Conservation (phyloP, 768 basidiomycete species). For the Phylloporus sp. region DNA sequence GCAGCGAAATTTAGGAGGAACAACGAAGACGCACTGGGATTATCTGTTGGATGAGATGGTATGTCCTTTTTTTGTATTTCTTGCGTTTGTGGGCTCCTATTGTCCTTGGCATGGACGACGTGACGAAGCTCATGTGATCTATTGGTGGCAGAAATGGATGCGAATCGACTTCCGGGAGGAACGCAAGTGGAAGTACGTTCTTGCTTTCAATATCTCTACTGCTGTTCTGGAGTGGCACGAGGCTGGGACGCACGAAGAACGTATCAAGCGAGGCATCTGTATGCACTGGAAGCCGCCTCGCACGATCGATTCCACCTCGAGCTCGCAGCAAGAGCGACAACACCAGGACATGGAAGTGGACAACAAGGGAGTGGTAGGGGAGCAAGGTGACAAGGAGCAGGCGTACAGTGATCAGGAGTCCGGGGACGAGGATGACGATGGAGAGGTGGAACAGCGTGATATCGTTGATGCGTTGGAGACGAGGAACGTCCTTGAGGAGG, state of each 20-base stretch:
- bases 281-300: slow-evolving; percentile 58
- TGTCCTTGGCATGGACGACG: not conserved
- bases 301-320: slow-evolving; percentile 20
- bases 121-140: slow-evolving; percentile 8
- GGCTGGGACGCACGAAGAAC: slow-evolving; percentile 59
- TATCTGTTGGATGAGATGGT: slow-evolving; percentile 97
- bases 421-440: slow-evolving; percentile 57
- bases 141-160: slow-evolving; percentile 83
- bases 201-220: slow-evolving; percentile 79
- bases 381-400: slow-evolving; percentile 22
- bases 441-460: slow-evolving; percentile 50
- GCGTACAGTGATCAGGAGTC: slow-evolving; percentile 38
- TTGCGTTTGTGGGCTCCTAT: not conserved
- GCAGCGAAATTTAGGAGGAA: slow-evolving; percentile 71
- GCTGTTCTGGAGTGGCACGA: slow-evolving; percentile 88
- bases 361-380: slow-evolving; percentile 11
- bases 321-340: slow-evolving; percentile 31
- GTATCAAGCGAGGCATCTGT: slow-evolving; percentile 62
- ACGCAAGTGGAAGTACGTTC: slow-evolving; percentile 82
- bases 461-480: slow-evolving; percentile 62
- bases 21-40: slow-evolving; percentile 89
- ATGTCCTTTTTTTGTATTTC: slow-evolving; percentile 21
- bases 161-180: slow-evolving; percentile 94
- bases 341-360: slow-evolving; percentile 33
- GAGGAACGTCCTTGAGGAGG: slow-evolving; percentile 51